Conservation (phyloP, 495 filamentous ascomycete genomes). For the Tricharina praecox region DNA sequence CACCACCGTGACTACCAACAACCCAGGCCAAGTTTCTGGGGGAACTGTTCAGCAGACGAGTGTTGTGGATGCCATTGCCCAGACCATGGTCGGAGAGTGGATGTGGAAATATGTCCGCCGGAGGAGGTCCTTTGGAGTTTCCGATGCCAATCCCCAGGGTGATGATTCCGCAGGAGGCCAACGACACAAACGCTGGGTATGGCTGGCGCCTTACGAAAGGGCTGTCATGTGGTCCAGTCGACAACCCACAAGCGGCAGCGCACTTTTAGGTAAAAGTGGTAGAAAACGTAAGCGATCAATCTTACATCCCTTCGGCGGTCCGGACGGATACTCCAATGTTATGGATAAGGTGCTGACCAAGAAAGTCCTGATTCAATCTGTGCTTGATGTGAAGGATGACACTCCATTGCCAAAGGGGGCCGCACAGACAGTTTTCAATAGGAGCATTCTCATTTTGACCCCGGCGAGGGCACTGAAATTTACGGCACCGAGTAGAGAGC, state of each 20-base stretch:
- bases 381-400: conserved; percentile 90
- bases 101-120: conserved; percentile 97
- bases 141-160: conserved; percentile 43
- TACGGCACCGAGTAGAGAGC: conserved; percentile 62
- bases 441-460: conserved; percentile 87
- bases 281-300: conserved; percentile 62
- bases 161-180: conserved; percentile 36
- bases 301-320: conserved; percentile 24
- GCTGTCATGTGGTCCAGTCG: conserved; percentile 97
- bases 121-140: conserved; percentile 77
- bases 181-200: conserved; percentile 93
- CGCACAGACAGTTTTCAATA: conserved; percentile 52
- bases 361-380: conserved; percentile 83
- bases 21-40: conserved; percentile 34
- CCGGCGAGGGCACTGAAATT: conserved; percentile 91
- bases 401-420: conserved; percentile 66
- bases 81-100: conserved; percentile 98
- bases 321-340: conserved; percentile 17
- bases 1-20: conserved; percentile 29
- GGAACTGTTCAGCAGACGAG: conserved; percentile 48
- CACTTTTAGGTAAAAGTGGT: conserved; percentile 85
- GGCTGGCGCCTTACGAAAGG: conserved; percentile 89
- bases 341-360: conserved; percentile 26
- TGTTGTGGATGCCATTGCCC: conserved; percentile 94
- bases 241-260: conserved; percentile 74